These are phyloP conservation scores for Sphaceloma murrayae DNA, from an alignment of 2,329 filamentous ascomycete genomes.

Conservation along the genomic window DNA sequence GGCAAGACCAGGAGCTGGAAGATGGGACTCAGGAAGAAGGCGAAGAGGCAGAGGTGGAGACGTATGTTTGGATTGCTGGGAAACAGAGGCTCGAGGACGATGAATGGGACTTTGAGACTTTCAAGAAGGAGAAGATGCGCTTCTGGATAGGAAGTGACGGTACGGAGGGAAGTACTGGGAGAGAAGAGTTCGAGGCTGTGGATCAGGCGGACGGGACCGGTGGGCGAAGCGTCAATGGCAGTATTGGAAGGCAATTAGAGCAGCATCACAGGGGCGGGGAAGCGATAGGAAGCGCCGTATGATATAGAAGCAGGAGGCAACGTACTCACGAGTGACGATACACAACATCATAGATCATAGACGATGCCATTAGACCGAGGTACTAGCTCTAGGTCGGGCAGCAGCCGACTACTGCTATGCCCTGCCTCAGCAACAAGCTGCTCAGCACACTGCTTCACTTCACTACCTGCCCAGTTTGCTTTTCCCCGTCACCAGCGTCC, in stretches of 20 bases:
- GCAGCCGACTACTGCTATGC: too few species aligned
- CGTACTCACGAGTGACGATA: background rate
- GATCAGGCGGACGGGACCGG: constrained; percentile 35
- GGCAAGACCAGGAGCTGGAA: constrained; percentile 26
- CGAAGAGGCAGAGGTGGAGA: constrained; percentile 37
- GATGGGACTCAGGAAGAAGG: background rate
- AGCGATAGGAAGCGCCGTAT: constrained; percentile 29
- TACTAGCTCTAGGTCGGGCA: too few species aligned
- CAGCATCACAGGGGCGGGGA: constrained; percentile 22
- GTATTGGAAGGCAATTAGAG: constrained; percentile 33
- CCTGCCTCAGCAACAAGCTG: too few species aligned
- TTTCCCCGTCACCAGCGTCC: constrained; percentile 11
- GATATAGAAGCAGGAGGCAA: constrained; percentile 5
- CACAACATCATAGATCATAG: background rate
- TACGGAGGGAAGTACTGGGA: constrained; percentile 5
- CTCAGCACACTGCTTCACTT: background rate
- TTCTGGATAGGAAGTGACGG: constrained; percentile 46
- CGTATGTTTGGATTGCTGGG: constrained; percentile 44
- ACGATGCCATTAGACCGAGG: too few species aligned
- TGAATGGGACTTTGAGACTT: constrained; percentile 86
- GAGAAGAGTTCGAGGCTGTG: constrained; percentile 25
- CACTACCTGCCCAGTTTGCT: constrained; percentile 10
- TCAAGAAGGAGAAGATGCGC: constrained; percentile 63
- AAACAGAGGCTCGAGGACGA: constrained; percentile 50
- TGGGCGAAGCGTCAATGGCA: constrained; percentile 35